These are phyloP conservation scores for Silene noctiflora DNA, from an alignment of 179 eudicot species.

Conservation along the genomic window DNA sequence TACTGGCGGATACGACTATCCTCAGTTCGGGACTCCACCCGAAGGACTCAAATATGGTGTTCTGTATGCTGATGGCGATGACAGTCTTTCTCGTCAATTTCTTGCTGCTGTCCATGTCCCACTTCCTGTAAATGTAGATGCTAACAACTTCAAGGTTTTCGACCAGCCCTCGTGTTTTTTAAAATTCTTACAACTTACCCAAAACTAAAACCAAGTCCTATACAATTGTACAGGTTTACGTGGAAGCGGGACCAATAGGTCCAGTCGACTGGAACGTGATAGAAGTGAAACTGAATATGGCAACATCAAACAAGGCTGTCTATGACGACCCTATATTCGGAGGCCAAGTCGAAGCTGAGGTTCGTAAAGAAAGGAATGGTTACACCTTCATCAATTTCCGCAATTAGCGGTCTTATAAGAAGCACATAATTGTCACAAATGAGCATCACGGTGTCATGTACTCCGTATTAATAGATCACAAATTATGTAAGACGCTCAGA, in stretches of 20 bases:
- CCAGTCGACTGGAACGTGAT: conserved; percentile 10
- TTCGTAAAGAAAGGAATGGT: neutral
- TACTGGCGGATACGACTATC: neutral
- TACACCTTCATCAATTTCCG: neutral
- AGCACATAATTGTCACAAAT: neutral
- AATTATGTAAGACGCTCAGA: no score
- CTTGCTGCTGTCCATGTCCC: conserved; percentile 10
- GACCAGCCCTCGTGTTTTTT: no score
- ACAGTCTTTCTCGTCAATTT: conserved; percentile 12
- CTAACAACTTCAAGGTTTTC: no score
- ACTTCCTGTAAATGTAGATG: neutral
- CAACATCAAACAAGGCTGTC: conserved; percentile 7
- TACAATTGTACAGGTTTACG: conserved; percentile 5
- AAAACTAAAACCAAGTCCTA: no score
- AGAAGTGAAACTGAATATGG: neutral
- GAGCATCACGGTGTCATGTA: neutral
- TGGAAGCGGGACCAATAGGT: conserved; percentile 15
- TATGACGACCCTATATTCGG: conserved; percentile 11
- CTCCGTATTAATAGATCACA: no score
- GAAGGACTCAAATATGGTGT: conserved; percentile 8
- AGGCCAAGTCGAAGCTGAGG: conserved; percentile 6
- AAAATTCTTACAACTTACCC: no score
- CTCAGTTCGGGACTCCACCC: conserved; percentile 5
- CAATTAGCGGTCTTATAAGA: neutral
- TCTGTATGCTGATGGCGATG: conserved; percentile 13